Base-by-base conservation (phyloP, 2,329 filamentous ascomycete species). In the Penicillium sp. region DNA sequence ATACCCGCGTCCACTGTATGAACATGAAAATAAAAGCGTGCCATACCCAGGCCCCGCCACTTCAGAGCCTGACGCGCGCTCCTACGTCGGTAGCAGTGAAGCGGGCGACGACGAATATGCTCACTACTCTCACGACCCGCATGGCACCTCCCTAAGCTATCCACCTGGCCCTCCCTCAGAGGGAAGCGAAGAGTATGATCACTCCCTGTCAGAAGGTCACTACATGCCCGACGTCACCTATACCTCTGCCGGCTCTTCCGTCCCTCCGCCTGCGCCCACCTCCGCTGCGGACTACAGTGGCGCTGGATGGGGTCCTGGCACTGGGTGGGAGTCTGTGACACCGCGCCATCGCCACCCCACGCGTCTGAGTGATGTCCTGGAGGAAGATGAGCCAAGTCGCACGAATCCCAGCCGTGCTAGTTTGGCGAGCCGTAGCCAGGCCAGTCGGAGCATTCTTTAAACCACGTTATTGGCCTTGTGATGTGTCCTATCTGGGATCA, bases 311-410 rank as follows among this genome's bases (percentile, higher is more conserved):
- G 86, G 80, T n/a, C 74, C 81, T 8, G 83, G 84, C 1, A 82
- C 86, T 2, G 87, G 84, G 16, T 95, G 91, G 90, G 90, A 94
- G 61, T 76, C 78, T n/a, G 79, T 91, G 61, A 87, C 88, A 25
- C 83, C 87, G 6, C 72, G 80, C 55, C 92, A 96, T 73, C 90
- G 94, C 65, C 91, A 96, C 75, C 92, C 92, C 0, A 96, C 92
- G 9, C 81, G 92, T 55, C 79, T 96, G 61, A 96, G 91, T 72
- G 92, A 96, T 75, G 92, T 96, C 29, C 82, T 94, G 31, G 89
- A 92, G 69, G 91, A 95, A 62, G 90, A 94, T 64, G 91, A 95
- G 75, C 82, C 86, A 50, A 90, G 89, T 53, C 75, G 77, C 33
- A 80, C 79, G n/a, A 81, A 76, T 70, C 84, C 89, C 23, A 90